Conservation (phyloP, 2,329 filamentous ascomycete species). For the Diplodia corticola region DNA sequence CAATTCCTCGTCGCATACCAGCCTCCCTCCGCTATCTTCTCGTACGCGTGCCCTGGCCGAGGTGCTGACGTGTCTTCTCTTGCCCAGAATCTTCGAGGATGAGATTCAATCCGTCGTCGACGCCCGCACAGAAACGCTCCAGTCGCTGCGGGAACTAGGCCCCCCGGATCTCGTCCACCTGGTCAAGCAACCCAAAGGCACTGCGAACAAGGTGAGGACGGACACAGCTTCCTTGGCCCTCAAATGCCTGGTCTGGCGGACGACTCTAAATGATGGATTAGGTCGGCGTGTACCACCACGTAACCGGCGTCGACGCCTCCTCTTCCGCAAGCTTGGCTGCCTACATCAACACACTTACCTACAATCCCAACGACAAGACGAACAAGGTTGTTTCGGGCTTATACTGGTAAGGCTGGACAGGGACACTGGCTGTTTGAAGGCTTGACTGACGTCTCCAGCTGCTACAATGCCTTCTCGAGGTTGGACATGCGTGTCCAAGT, state of each 20-base stretch:
- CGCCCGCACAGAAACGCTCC: constrained; percentile 84
- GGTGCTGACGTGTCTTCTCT: constrained; percentile 23
- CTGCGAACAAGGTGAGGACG: constrained; percentile 55
- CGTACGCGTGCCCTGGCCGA: neutral
- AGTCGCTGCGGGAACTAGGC: constrained; percentile 84
- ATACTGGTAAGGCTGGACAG: constrained; percentile 69
- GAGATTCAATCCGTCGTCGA: constrained; percentile 89
- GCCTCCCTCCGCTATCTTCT: neutral
- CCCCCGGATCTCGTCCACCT: constrained; percentile 95
- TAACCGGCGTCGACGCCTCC: constrained; percentile 93
- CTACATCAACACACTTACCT: constrained; percentile 97
- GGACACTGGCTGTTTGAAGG: neutral
- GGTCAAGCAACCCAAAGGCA: constrained; percentile 71
- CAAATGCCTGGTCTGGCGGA: neutral
- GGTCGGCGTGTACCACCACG: constrained; percentile 96
- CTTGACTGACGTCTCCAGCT: constrained; percentile 53
- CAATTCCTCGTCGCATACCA: neutral
- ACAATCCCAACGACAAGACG: constrained; percentile 78
- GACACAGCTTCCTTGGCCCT: neutral
- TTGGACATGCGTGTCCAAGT: constrained; percentile 98
- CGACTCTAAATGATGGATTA: constrained; percentile 40
- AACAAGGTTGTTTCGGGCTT: constrained; percentile 91
- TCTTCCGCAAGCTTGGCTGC: constrained; percentile 95
- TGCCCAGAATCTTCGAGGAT: constrained; percentile 83
- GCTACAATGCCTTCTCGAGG: constrained; percentile 98